A percentile compares a stretch with the other conserved stretches of the same genome.
Conservation (phyloP, 495 filamentous ascomycete species). For the Penicillium odoratum region DNA sequence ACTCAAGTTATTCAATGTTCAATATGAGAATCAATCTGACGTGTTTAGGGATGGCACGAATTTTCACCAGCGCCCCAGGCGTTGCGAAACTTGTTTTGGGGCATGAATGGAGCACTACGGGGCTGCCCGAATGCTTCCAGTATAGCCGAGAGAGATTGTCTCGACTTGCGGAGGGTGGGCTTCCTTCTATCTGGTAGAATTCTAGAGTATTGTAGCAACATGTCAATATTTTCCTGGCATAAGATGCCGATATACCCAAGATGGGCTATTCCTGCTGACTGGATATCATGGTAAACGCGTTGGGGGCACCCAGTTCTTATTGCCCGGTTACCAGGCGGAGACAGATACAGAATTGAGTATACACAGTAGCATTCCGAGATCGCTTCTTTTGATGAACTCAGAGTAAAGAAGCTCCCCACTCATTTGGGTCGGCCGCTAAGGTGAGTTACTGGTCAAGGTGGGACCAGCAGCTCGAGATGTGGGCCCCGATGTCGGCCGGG, state of each 20-base stretch:
- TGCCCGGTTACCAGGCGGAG: too few species aligned
- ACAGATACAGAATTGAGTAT: too few species aligned
- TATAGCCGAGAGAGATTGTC: constrained; percentile 21
- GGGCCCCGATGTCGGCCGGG: not conserved
- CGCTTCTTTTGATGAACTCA: not conserved
- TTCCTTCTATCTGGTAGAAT: constrained; percentile 27
- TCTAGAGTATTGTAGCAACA: not conserved
- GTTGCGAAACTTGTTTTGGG: constrained; percentile 28
- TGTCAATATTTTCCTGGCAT: not conserved
- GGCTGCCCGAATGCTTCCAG: constrained; percentile 33
- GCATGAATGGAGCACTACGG: constrained; percentile 24
- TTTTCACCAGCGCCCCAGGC: constrained; percentile 35
- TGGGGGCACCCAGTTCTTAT: too few species aligned
- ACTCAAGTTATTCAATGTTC: too few species aligned
- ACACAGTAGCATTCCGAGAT: not conserved
- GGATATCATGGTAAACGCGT: not conserved
- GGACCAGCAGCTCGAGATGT: not conserved
- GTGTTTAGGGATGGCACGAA: constrained; percentile 31
- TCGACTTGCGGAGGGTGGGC: constrained; percentile 15
- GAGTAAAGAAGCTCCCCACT: not conserved
- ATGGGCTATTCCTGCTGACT: not conserved
- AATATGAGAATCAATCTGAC: too few species aligned
- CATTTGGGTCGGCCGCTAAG: too few species aligned
- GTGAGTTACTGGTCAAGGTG: not conserved
- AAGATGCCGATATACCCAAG: not conserved